Base-by-base conservation (phyloP, 1,284 basidiomycete species). In the Ceratobasidium sp. region DNA sequence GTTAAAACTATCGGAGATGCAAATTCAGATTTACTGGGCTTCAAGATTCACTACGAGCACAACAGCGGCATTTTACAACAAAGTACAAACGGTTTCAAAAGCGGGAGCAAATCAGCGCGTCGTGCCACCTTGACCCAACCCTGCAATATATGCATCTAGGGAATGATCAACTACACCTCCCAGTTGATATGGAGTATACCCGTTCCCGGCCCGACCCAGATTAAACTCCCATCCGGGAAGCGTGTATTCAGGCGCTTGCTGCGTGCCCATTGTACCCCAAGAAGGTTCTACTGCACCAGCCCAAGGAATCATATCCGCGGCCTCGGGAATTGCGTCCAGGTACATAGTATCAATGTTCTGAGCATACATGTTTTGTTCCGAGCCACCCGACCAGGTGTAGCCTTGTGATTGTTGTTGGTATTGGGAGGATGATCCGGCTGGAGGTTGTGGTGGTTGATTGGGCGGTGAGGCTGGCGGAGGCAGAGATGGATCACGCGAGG, bases 271-370 rank as follows among this genome's bases (percentile, higher is more conserved):
- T 23, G 65, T 69, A 23, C 65, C 65, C 65, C 65, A 69, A 3
- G 65, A 69, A 16, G 65, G 65, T 39, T 69, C 65, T 4, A 69
- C 65, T 21, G 65, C 65, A 18, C 65, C 65, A 32, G 65, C 65
- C 65, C 65, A 69, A 23, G 65, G 65, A 69, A 69, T 69, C 52
- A 69, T 69, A 21, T 69, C 65, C 39, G 65, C 65, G 21, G 65
- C 65, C 52, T 69, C 65, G 23, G 65, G 65, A n/a, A 69, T 46
- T 28, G 65, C 52, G 52, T 69, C 65, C 14, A 69, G 36, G 23
- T 69, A 69, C 65, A 69, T 69, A 4, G 65, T 36, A 21, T 69
- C 65, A 16, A 69, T 8, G 26, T 46, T 41, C 23, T 69, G 48
- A 18, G 65, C 52, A 16, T 57, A 69, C 5, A 69, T 12, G 12